These are phyloP conservation scores for Suillus ampliporus DNA, from an alignment of 768 basidiomycete species.

Conservation along the genomic window DNA sequence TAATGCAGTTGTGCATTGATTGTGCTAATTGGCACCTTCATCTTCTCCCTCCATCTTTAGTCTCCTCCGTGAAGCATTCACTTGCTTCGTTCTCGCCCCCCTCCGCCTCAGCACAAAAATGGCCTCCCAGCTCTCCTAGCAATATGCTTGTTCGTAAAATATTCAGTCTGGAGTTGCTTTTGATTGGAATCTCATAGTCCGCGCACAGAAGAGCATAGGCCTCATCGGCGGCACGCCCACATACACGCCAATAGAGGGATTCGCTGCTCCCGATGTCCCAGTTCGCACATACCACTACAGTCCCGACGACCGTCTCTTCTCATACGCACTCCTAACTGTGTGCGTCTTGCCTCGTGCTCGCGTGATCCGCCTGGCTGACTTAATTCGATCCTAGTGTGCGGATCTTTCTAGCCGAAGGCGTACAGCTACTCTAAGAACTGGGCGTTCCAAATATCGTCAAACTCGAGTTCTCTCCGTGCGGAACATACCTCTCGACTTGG, in stretches of 20 bases:
- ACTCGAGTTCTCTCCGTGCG: slow-evolving; percentile 90
- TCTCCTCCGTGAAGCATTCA: slow-evolving; percentile 70
- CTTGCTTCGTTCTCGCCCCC: slow-evolving; percentile 66
- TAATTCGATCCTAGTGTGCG: too few species aligned
- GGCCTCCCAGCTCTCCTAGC: slow-evolving; percentile 78
- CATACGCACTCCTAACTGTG: slow-evolving; percentile 82
- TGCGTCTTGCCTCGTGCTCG: too few species aligned
- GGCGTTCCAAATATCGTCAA: slow-evolving; percentile 78
- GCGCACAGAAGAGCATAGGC: slow-evolving; percentile 93
- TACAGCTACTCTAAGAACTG: slow-evolving; percentile 72
- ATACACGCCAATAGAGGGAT: slow-evolving; percentile 69
- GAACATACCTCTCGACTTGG: slow-evolving; percentile 94
- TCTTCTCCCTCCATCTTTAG: slow-evolving; percentile 29
- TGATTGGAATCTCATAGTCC: slow-evolving; percentile 55
- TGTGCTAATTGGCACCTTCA: slow-evolving; percentile 25
- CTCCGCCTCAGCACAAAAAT: slow-evolving; percentile 48
- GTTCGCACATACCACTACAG: slow-evolving; percentile 84
- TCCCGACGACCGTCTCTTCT: slow-evolving; percentile 85
- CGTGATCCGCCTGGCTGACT: too few species aligned
- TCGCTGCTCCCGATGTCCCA: slow-evolving; percentile 69
- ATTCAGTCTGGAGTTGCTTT: slow-evolving; percentile 7
- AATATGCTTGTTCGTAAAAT: slow-evolving; percentile 77
- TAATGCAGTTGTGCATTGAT: slow-evolving; percentile 9
- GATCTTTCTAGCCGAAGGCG: too few species aligned
- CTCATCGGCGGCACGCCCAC: slow-evolving; percentile 83